phyloP scores from a whole-genome alignment of 768 basidiomycete species.

The Imleria badia region DNA sequence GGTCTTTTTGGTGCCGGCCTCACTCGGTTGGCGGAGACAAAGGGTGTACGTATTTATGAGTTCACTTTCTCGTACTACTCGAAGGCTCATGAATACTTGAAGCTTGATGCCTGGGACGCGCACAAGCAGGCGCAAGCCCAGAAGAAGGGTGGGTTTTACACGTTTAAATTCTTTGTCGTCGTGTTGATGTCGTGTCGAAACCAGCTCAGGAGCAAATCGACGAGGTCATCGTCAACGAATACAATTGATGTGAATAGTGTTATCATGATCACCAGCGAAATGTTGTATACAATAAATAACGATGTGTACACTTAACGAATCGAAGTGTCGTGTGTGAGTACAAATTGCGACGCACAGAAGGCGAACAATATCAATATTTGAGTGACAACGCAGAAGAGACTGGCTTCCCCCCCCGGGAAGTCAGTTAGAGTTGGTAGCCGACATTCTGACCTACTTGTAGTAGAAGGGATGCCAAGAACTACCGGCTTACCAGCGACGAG shows the following conservation, averaged over 20 bases:
- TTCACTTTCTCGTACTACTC: neutral
- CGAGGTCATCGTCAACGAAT: neutral
- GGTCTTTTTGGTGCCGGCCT: slow-evolving; percentile 3
- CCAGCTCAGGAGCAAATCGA: neutral
- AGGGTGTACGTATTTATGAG: slow-evolving; percentile 13
- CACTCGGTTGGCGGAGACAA: slow-evolving; percentile 15
- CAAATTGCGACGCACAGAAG: neutral
- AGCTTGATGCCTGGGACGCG: slow-evolving; percentile 4
- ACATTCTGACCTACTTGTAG: too few relatives aligned
- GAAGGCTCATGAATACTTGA: neutral
- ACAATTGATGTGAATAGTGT: neutral
- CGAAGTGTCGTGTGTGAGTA: neutral
- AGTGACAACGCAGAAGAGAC: neutral
- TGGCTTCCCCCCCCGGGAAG: too few relatives aligned
- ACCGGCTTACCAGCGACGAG: too few relatives aligned
- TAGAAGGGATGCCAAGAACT: too few relatives aligned
- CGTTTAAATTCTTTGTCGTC: neutral
- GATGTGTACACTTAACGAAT: neutral
- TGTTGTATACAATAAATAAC: neutral
- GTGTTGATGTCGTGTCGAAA: neutral
- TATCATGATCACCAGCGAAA: too few relatives aligned
- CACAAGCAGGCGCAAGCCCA: neutral
- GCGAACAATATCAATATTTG: neutral
- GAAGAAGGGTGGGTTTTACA: slow-evolving; percentile 2
- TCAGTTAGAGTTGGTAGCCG: too few relatives aligned